phyloP scores from a whole-genome alignment of 176 grass and related monocot species.

The Puya raimondii region DNA sequence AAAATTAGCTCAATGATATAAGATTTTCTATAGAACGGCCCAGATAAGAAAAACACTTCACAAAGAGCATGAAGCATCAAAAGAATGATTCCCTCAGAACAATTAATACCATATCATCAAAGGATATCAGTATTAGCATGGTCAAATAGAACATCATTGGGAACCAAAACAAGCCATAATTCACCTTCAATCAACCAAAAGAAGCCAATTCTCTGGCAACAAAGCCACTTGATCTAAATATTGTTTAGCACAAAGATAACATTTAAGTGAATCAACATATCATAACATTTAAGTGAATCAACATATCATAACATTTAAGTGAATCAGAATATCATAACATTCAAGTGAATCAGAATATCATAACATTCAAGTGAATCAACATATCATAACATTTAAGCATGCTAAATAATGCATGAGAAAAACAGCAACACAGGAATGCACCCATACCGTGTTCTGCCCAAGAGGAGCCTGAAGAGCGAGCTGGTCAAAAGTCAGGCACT shows the following conservation, averaged over 20 bases:
- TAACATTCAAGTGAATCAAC: too few species aligned
- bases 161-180: constrained; percentile 5
- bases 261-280: too few species aligned
- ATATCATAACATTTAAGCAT: too few species aligned
- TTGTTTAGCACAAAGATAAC: too few species aligned
- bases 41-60: background rate
- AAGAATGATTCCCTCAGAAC: constrained; percentile 7
- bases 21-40: too few species aligned
- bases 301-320: too few species aligned
- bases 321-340: too few species aligned
- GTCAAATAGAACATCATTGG: background rate
- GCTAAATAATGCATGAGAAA: background rate
- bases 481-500: constrained; percentile 25
- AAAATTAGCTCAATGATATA: background rate
- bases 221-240: too few species aligned
- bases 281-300: too few species aligned
- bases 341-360: too few species aligned
- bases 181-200: background rate
- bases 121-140: constrained; percentile 17
- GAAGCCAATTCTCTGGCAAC: too few species aligned
- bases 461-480: constrained; percentile 19
- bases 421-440: background rate
- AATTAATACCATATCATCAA: background rate
- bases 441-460: constrained; percentile 21
- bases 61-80: background rate